A percentile compares a stretch with the other conserved stretches of the same genome.
phyloP scores from a whole-genome alignment of 805 yeast species.

The Diddensiella caesifluorescens region DNA sequence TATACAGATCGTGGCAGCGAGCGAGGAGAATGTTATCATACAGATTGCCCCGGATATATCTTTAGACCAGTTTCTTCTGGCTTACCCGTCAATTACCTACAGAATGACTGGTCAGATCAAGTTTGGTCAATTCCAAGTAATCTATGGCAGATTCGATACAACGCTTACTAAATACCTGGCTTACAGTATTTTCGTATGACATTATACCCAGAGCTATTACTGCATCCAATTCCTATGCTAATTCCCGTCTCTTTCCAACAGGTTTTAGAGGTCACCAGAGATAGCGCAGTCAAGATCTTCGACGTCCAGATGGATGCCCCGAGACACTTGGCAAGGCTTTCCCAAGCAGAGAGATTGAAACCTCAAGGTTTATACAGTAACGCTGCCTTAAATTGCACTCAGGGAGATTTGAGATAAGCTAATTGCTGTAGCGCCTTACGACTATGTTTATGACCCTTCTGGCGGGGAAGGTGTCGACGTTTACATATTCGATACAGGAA shows the following conservation, averaged over 20 bases:
- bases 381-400: no score
- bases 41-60: slow-evolving; percentile 21
- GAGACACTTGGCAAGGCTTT: slow-evolving; percentile 35
- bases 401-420: no score
- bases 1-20: neutral
- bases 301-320: slow-evolving; percentile 50
- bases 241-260: no score
- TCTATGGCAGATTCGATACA: slow-evolving; percentile 21
- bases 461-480: slow-evolving; percentile 60
- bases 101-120: slow-evolving; percentile 13
- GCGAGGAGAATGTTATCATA: slow-evolving; percentile 15
- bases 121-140: slow-evolving; percentile 22
- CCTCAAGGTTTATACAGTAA: slow-evolving; percentile 9
- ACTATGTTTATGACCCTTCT: slow-evolving; percentile 28
- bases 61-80: slow-evolving; percentile 17
- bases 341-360: slow-evolving; percentile 22
- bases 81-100: slow-evolving; percentile 19
- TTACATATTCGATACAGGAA: slow-evolving; percentile 81
- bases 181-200: slow-evolving; percentile 18
- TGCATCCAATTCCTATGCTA: neutral
- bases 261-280: slow-evolving; percentile 65
- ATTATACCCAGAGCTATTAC: neutral
- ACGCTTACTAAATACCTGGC: slow-evolving; percentile 14
- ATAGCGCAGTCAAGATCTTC: slow-evolving; percentile 54
- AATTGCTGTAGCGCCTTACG: slow-evolving; percentile 37